Evolutionary conservation across 371 early-diverging fungal species (phyloP).

Genomic region (Coemansia sp.): DNA sequence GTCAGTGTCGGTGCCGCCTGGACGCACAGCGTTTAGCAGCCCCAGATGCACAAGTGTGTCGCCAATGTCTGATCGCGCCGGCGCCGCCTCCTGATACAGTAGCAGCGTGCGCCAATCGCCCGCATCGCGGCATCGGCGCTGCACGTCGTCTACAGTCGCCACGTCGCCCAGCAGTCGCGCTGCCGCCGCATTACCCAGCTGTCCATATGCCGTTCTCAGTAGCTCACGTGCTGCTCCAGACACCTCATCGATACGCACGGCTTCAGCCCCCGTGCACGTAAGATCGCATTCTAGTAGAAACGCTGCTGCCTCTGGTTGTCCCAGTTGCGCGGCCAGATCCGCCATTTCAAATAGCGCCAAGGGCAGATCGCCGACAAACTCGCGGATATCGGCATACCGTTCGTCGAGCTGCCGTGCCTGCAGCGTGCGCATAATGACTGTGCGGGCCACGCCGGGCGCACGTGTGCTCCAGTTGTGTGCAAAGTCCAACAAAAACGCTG

Average conservation of each 20-base stretch:
- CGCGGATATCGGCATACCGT: constrained; percentile 37
- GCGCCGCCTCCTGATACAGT: constrained; percentile 40
- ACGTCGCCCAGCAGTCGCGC: constrained; percentile 37
- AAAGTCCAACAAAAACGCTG: constrained; percentile 42
- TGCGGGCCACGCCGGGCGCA: constrained; percentile 31
- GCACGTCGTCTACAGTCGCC: constrained; percentile 17
- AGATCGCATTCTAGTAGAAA: constrained; percentile 48
- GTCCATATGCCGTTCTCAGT: constrained; percentile 26
- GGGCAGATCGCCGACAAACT: constrained; percentile 31
- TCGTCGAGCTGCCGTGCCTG: constrained; percentile 32
- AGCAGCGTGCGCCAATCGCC: constrained; percentile 44
- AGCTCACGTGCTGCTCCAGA: constrained; percentile 28
- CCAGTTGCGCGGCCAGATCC: constrained; percentile 31
- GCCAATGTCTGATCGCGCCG: constrained; percentile 13
- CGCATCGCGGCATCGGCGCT: constrained; percentile 37
- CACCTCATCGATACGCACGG: constrained; percentile 14
- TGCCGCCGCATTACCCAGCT: constrained; percentile 42
- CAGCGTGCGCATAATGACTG: constrained; percentile 21
- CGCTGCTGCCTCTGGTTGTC: constrained; percentile 34
- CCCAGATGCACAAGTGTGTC: constrained; percentile 42
- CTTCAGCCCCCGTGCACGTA: constrained; percentile 30
- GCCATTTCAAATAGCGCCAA: constrained; percentile 46
- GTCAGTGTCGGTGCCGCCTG: constrained; percentile 7
- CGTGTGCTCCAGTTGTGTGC: constrained; percentile 41
- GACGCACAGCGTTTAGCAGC: constrained; percentile 30